These are phyloP conservation scores for Tricholoma flavovirens DNA, from an alignment of 768 basidiomycete genomes.

Conservation along the genomic window DNA sequence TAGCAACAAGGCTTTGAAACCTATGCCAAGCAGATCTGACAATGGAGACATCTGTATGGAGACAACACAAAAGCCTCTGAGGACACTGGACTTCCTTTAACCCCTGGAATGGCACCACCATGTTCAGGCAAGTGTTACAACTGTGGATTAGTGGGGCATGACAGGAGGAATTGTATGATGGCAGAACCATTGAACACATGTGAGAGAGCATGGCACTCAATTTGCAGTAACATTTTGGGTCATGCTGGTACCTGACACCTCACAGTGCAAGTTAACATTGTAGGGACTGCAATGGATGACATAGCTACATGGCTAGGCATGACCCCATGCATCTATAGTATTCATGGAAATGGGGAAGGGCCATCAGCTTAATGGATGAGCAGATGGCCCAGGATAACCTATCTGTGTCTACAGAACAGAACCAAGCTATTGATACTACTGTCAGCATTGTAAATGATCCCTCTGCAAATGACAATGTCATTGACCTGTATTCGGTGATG, in stretches of 20 bases:
- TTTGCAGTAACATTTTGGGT: background rate
- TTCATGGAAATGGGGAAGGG: constrained; percentile 9
- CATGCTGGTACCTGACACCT: background rate
- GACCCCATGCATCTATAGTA: background rate
- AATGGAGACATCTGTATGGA: background rate
- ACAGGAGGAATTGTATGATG: background rate
- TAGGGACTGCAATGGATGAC: background rate
- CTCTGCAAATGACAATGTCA: too few relatives aligned
- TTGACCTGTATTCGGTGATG: background rate
- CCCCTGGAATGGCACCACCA: background rate
- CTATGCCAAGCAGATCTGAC: background rate
- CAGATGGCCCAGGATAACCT: background rate
- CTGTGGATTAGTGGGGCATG: background rate
- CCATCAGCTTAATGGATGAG: constrained; percentile 1
- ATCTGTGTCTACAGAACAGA: background rate
- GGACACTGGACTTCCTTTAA: background rate
- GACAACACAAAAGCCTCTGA: background rate
- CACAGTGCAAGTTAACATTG: background rate
- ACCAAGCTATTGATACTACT: too few relatives aligned
- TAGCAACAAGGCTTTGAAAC: background rate
- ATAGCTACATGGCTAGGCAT: background rate
- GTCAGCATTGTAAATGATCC: too few relatives aligned
- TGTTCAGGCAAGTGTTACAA: background rate
- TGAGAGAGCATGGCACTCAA: background rate
- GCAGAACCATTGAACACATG: background rate